Evolutionary conservation across 345 rosid genomes (phyloP), one percentile per base, ranked within the genome.

Genomic region (Sapria himalayana): DNA sequence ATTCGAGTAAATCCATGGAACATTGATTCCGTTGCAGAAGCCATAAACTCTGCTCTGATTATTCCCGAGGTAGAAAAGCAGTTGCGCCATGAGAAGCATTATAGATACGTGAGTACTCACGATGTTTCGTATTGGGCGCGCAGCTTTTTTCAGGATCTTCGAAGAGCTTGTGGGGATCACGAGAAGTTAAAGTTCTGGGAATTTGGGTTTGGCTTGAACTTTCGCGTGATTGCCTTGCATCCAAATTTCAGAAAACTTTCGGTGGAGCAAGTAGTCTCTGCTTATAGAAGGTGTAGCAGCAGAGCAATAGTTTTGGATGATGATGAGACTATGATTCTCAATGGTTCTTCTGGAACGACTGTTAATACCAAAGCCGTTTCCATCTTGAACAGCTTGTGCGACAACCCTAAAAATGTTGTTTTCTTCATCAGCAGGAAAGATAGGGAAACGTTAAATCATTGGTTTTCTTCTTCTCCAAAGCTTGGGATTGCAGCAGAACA

Each of bases 1-100:
- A 80, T 81, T 42, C 67, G 96, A 39, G 96, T 85, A 34, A 85
- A 85, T 41, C 96, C 96, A 0, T 85, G 96, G 96, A 85, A 80
- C 51, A 72, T 72, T 0, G 96, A 85, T 65, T 62, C 82, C 9
- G 93, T 85, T 31, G 59, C 96, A 25, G 85, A 80, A 52, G 93
- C 96, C 18, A 74, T 85, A 93, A 73, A 77, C 49, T 74, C 73
- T 48, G 92, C 89, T 1, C 51, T 81, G 32, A 39, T 58, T 50
- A 55, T 70, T 45, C 62, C 85, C 8, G 89, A 74, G 52, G 61
- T 65, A 14, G 97, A 86, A 59, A 86, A 78, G 55, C 82, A 81
- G 36, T 33, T 78, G 73, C 71, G 97, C 22, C 97, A 86, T 7
- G 94, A 86, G 57, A 86, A 81, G 69, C 94, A 86, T 61, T 59